Base-by-base conservation (phyloP, 306 rosid genomes). In the Cajanus cajan region DNA sequence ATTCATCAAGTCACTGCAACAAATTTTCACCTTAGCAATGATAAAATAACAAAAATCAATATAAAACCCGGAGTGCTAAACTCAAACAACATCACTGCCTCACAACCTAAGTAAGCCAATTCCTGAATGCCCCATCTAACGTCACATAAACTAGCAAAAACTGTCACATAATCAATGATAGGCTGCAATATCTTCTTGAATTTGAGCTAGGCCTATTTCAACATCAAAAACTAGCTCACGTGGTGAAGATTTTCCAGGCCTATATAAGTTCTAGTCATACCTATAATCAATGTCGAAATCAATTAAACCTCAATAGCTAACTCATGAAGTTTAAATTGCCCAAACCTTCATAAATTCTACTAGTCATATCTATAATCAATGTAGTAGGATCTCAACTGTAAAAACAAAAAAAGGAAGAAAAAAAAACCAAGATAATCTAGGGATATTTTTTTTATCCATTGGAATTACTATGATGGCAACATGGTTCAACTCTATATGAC, bases 1-100 rank as follows among this genome's bases (percentile, higher is more conserved):
- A 77, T 86, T 89, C 92, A 91, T 80, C 86, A 90, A 76, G 70
- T 91, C 96, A 75, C 99, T 96, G 93, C 83, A 82, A 85, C 71
- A 86, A 70, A 34, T 0, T 37, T 48, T 75, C 73, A 73, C 14
- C 31, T 80, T 64, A 78, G 71, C 78, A 76, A 71, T 40, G 65
- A 50, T 21, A 57, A 47, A 76, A 78, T 61, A 11, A 75, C 16
- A 65, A 8, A 69, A 75, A 50, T 57, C 50, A 66, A n/a, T n/a
- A 28, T 1, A 66, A 47, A 62, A 33, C 43, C 28, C 14, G 16
- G 51, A 37, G 34, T 37, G 43, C 47, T 4, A 31, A 43, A 36
- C 18, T 18, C 64, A 66, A 40, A 65, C 36, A 50, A 37, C 10
- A 47, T 51, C 3, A 39, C 22, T 16, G 4, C 8, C 21, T 40